Percentiles rank a stretch among this genome's conserved stretches.
Conservation (phyloP, 2,329 filamentous ascomycete genomes). For the Apiospora phragmitis region DNA sequence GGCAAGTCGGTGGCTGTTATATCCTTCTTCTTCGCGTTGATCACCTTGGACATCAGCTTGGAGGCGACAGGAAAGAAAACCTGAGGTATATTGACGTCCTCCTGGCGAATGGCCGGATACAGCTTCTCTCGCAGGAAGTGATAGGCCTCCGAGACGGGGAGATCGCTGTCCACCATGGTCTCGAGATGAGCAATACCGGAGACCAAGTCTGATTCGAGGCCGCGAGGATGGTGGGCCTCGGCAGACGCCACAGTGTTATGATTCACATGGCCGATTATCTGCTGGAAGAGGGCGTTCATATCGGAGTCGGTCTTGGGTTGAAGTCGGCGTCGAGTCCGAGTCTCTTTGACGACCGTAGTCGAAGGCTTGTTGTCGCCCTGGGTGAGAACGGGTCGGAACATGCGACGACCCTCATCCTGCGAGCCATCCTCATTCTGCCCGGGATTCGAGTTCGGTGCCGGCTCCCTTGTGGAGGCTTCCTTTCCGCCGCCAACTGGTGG, state of each 20-base stretch:
- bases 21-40: conserved; percentile 28
- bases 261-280: conserved; percentile 23
- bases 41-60: conserved; percentile 32
- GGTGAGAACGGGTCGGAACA: background rate
- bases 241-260: conserved; percentile 14
- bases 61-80: conserved; percentile 31
- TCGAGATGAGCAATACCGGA: conserved; percentile 26
- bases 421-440: background rate
- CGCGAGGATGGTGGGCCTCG: background rate
- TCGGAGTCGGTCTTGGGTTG: conserved; percentile 1
- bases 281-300: conserved; percentile 28
- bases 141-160: conserved; percentile 25
- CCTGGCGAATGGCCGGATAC: conserved; percentile 29
- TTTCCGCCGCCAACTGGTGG: background rate
- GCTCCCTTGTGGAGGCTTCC: background rate
- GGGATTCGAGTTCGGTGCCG: background rate
- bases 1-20: conserved; percentile 34
- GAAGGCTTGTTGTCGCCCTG: background rate
- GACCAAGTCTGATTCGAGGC: conserved; percentile 22
- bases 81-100: conserved; percentile 27
- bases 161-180: conserved; percentile 33
- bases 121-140: conserved; percentile 26
- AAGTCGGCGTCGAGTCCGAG: background rate
- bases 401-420: background rate
- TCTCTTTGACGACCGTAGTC: background rate